Evolutionary conservation across 73 alveolate species (phyloP).

Genomic region (Paramecium pentaurelia): DNA sequence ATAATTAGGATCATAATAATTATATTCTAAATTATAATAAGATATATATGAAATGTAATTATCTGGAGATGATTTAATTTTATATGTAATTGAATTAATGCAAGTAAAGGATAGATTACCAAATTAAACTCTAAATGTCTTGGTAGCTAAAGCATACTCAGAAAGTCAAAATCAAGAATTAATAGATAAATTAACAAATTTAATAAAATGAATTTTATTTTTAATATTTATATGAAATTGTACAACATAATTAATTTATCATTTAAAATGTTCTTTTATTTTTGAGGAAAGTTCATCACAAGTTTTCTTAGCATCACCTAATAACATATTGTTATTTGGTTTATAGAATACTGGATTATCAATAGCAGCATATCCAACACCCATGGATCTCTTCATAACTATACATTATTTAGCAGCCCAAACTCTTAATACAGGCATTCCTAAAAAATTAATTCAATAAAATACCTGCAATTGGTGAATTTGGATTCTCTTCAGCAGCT

Average conservation of each 20-base stretch:
- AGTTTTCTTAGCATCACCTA: conserved; percentile 71
- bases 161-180: conserved; percentile 12
- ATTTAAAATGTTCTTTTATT: conserved; percentile 5
- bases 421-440: conserved; percentile 84
- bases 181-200: neutral
- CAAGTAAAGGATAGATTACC: conserved; percentile 12
- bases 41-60: neutral
- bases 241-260: neutral
- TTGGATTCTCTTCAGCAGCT: conserved; percentile 76
- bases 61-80: neutral
- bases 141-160: conserved; percentile 29
- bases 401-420: conserved; percentile 78
- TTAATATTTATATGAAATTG: neutral
- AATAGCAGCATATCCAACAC: conserved; percentile 79
- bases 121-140: neutral
- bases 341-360: conserved; percentile 83
- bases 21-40: neutral
- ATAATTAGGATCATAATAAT: neutral
- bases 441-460: neutral
- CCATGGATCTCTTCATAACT: conserved; percentile 72
- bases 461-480: conserved; percentile 74
- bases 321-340: conserved; percentile 70
- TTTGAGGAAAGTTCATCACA: conserved; percentile 62
- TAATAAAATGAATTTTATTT: neutral
- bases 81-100: neutral